Evolutionary conservation across 352 stramenopile genomes (phyloP), one percentile per base, ranked within the genome.

Genomic region (Phytophthora lateralis): DNA sequence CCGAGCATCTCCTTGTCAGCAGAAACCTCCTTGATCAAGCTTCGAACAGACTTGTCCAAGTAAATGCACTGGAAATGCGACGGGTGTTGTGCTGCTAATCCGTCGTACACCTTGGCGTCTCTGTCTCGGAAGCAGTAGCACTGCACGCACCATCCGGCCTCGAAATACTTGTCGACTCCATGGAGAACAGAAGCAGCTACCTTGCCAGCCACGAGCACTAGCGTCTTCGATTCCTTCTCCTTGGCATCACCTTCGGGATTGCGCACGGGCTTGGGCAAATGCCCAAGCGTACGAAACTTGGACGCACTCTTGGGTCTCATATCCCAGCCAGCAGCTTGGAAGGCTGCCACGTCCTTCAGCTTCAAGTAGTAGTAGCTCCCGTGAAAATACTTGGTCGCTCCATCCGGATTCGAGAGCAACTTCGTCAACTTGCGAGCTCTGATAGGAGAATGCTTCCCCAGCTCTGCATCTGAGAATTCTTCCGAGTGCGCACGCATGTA

Each of bases 161-260:
- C 44, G 21, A 68, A 63, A 24, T 68, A 63, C n/a, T 48, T 68
- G 20, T 63, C 39, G n/a, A 68, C 60, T 10, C 60, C 44, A 20
- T 63, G 29, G 2, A 55, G 53, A 11, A 63, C 37, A 15, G 60
- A 58, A 1, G n/a, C 34, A 12, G 45, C 55, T 8, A 63, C 17
- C 8, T 57, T 58, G 2, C 61, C 61, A 44, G 54, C 61, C 29
- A 69, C 44, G 26, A 69, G 43, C 11, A 69, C 61, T 27, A 69
- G 24, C 6, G 54, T 69, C 17, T 64, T 63, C 9, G 14, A 12
- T 18, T 34, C 30, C 15, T 37, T 35, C 14, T 30, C 11, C 14
- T n/a, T 10, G 21, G n/a, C 15, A 18, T 49, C 57, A 20, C 4
- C 35, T 12, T 18, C 27, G 10, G 21, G 17, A 26, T 38, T 34